A percentile compares a stretch with the other conserved stretches of the same genome.
These are phyloP conservation scores for Sporothrix globosa DNA, from an alignment of 2,329 filamentous ascomycete genomes.

Conservation along the genomic window DNA sequence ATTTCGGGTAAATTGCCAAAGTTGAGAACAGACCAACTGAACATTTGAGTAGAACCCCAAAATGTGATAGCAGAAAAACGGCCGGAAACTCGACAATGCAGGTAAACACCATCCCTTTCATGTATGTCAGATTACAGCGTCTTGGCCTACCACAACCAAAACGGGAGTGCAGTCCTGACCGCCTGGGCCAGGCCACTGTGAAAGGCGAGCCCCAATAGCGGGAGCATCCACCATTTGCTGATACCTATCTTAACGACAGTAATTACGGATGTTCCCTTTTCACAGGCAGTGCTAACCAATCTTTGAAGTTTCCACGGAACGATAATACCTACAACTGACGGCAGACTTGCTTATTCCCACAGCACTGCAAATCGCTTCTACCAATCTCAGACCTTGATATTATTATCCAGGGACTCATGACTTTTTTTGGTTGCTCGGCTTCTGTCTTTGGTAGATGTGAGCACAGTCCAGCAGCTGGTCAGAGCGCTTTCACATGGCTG, in stretches of 20 bases:
- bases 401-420: not conserved
- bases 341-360: not conserved
- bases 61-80: not conserved
- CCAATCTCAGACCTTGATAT: not conserved
- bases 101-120: not conserved
- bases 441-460: no score
- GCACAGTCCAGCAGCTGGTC: conserved; percentile 14
- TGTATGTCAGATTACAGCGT: conserved; percentile 18
- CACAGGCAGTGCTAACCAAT: no score
- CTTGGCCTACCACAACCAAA: conserved; percentile 15
- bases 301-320: no score
- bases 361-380: not conserved
- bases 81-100: conserved; percentile 1
- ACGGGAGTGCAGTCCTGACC: not conserved
- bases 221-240: conserved; percentile 14
- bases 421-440: not conserved
- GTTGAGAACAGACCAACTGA: not conserved
- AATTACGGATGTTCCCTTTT: not conserved
- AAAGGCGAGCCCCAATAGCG: not conserved
- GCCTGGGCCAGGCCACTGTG: not conserved
- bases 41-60: not conserved
- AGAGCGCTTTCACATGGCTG: conserved; percentile 29
- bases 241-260: not conserved
- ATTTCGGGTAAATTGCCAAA: conserved; percentile 17
- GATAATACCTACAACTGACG: not conserved